These are phyloP conservation scores for Friedmanniomyces simplex DNA, from an alignment of 495 filamentous ascomycete genomes.

Conservation along the genomic window DNA sequence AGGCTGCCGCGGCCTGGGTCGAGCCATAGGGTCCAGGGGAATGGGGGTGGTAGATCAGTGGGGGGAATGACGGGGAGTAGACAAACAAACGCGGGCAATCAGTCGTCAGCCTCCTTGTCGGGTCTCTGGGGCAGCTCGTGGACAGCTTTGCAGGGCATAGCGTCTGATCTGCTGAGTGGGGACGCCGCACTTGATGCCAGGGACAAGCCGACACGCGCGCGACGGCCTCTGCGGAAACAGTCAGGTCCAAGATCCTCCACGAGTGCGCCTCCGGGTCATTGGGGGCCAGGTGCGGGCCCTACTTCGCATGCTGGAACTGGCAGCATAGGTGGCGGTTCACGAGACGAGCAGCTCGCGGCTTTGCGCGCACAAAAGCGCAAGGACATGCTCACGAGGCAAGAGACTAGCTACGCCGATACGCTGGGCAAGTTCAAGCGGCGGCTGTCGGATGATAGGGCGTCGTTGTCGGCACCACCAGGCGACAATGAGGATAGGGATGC, in stretches of 20 bases:
- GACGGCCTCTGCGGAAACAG: slow-evolving; percentile 34
- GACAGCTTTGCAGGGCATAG: slow-evolving; percentile 33
- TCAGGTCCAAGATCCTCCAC: slow-evolving; percentile 19
- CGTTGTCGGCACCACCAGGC: slow-evolving; percentile 29
- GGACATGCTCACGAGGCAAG: slow-evolving; percentile 45
- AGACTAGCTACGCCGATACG: slow-evolving; percentile 36
- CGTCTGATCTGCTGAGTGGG: slow-evolving; percentile 33
- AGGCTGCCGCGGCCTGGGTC: slow-evolving; percentile 21
- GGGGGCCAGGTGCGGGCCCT: slow-evolving; percentile 42
- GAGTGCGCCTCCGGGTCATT: slow-evolving; percentile 36
- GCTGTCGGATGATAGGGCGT: slow-evolving; percentile 44
- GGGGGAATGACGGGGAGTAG: not conserved
- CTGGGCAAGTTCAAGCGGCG: slow-evolving; percentile 47
- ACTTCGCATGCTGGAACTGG: slow-evolving; percentile 24
- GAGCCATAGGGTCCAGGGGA: slow-evolving; percentile 10
- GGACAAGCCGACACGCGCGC: slow-evolving; percentile 25
- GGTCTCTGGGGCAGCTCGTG: slow-evolving; percentile 30
- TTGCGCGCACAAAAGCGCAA: slow-evolving; percentile 54
- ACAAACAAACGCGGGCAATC: slow-evolving; percentile 10
- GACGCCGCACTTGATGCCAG: slow-evolving; percentile 29
- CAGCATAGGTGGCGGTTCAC: slow-evolving; percentile 43
- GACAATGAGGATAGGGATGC: slow-evolving; percentile 53
- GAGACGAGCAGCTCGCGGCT: slow-evolving; percentile 46
- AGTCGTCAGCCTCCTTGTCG: slow-evolving; percentile 14
- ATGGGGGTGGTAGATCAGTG: slow-evolving; percentile 1